Evolutionary conservation across 2,329 filamentous ascomycete genomes (phyloP).

Genomic region (Calonectria hongkongensis): DNA sequence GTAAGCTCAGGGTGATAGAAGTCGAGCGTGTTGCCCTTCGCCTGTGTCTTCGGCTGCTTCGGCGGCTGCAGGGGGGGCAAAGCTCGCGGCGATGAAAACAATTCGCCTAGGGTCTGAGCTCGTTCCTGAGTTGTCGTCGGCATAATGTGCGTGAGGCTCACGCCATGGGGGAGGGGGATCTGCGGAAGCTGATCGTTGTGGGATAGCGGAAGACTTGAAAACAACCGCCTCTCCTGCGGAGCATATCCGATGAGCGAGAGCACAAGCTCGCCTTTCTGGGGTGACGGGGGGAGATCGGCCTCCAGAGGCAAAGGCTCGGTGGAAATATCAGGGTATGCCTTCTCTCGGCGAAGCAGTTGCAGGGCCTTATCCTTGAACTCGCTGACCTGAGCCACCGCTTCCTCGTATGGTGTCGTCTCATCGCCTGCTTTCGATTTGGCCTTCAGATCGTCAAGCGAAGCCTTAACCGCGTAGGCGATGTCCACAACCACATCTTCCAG

Average conservation of each 20-base stretch:
- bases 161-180: constrained; percentile 82
- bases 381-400: constrained; percentile 66
- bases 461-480: constrained; percentile 68
- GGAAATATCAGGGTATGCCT: constrained; percentile 67
- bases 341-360: constrained; percentile 77
- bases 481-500: constrained; percentile 80
- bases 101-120: constrained; percentile 80
- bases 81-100: constrained; percentile 81
- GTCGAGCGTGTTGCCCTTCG: constrained; percentile 75
- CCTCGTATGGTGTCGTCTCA: constrained; percentile 57
- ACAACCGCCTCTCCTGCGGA: constrained; percentile 84
- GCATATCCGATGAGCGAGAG: constrained; percentile 87
- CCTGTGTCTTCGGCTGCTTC: constrained; percentile 81
- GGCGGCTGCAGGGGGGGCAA: constrained; percentile 81
- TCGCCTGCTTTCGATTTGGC: constrained; percentile 55
- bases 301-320: constrained; percentile 63
- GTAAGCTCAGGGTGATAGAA: constrained; percentile 73
- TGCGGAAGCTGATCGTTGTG: constrained; percentile 56
- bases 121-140: constrained; percentile 66
- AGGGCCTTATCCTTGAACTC: constrained; percentile 79
- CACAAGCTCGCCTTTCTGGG: constrained; percentile 72
- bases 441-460: constrained; percentile 69
- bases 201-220: constrained; percentile 82
- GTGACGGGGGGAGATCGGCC: constrained; percentile 61
- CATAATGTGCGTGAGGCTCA: constrained; percentile 69